A percentile compares a stretch with the other conserved stretches of the same genome.
phyloP scores from a whole-genome alignment of 768 basidiomycete genomes.

The Lactifluus rugatus region DNA sequence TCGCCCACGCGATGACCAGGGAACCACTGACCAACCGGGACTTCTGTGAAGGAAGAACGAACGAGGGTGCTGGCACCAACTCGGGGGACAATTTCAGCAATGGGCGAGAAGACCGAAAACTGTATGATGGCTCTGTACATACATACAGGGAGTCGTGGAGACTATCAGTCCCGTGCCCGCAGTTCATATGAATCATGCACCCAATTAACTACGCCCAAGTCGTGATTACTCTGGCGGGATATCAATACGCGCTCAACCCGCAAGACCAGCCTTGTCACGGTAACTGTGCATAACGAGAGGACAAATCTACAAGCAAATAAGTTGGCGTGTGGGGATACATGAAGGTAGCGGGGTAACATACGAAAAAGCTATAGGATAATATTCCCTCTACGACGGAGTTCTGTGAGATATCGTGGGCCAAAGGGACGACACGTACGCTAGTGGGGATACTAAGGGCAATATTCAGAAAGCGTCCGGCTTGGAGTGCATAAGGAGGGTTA shows the following conservation, averaged over 20 bases:
- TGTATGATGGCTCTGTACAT: too few species aligned
- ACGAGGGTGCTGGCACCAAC: too few species aligned
- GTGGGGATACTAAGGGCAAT: slow-evolving; percentile 12
- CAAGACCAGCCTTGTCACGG: slow-evolving; percentile 8
- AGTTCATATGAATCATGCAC: slow-evolving; percentile 7
- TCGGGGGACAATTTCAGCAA: too few species aligned
- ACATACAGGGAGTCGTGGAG: neutral
- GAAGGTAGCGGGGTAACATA: neutral
- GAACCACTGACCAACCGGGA: too few species aligned
- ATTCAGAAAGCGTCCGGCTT: slow-evolving; percentile 15
- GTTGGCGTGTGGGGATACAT: neutral
- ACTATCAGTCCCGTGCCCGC: neutral
- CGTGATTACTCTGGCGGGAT: neutral
- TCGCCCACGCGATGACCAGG: too few species aligned
- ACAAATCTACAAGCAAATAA: slow-evolving; percentile 4
- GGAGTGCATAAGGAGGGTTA: neutral
- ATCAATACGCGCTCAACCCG: slow-evolving; percentile 9
- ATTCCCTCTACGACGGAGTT: neutral
- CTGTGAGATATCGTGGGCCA: neutral
- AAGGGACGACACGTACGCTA: neutral
- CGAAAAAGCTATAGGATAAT: slow-evolving; percentile 11
- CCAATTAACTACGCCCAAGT: neutral
- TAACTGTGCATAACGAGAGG: slow-evolving; percentile 7
- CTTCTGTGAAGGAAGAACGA: too few species aligned
- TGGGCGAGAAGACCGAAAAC: too few species aligned